Evolutionary conservation across 169 alveolate species (phyloP).

Genomic region (Plasmodium sp.): DNA sequence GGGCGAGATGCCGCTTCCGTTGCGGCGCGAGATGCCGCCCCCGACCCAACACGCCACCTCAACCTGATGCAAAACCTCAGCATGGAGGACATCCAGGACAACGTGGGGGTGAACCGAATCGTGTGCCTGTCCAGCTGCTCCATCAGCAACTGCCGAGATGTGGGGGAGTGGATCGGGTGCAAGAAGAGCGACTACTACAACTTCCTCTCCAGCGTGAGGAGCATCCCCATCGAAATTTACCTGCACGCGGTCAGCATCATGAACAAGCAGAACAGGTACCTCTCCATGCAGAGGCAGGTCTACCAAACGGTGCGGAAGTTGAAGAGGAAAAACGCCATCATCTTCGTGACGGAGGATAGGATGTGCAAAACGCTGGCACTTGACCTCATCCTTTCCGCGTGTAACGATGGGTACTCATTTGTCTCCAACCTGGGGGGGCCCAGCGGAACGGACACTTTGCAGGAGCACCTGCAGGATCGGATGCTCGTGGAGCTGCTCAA

Average conservation of each 20-base stretch:
- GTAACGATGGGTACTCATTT: constrained; percentile 80
- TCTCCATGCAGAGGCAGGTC: constrained; percentile 76
- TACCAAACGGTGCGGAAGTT: constrained; percentile 64
- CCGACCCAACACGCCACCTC: background rate
- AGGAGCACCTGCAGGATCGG: background rate
- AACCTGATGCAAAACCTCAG: constrained; percentile 13
- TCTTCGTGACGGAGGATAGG: constrained; percentile 96
- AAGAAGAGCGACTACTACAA: constrained; percentile 79
- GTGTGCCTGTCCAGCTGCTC: constrained; percentile 64
- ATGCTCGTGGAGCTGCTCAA: background rate
- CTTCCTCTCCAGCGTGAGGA: constrained; percentile 89
- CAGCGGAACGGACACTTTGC: background rate
- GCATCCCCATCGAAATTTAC: constrained; percentile 85
- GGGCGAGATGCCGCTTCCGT: too few species aligned
- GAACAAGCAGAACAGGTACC: constrained; percentile 68
- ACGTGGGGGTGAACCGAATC: constrained; percentile 54
- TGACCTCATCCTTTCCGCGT: constrained; percentile 89
- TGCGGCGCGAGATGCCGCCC: background rate
- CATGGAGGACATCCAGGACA: constrained; percentile 5
- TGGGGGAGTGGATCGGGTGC: constrained; percentile 93
- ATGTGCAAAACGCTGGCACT: constrained; percentile 95
- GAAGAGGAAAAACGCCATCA: constrained; percentile 85
- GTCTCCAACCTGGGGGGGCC: background rate
- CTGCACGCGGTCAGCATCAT: constrained; percentile 69
- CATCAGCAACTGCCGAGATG: constrained; percentile 84